Evolutionary conservation across 2,329 filamentous ascomycete species (phyloP), one percentile per base, ranked within the genome.

Genomic region (Colletotrichum sp.): DNA sequence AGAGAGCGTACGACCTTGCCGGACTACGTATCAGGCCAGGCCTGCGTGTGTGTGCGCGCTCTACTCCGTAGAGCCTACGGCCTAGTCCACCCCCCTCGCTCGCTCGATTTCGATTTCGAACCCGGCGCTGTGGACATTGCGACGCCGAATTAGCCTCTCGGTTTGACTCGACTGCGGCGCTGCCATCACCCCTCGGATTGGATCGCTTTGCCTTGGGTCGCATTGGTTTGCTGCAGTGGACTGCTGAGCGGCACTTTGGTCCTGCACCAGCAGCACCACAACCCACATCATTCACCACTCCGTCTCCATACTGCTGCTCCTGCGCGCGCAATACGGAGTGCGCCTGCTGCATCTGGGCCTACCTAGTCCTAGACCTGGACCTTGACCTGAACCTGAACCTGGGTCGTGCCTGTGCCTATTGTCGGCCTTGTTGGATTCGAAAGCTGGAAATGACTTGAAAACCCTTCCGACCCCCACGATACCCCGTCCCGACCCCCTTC

Each of bases 381-480:
- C 55, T 30, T 26, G 55, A 59, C 55, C 62, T 64, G 13, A 22
- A 64, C 34, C 62, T 39, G 34, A 36, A 64, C 32, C 62, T 44
- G 34, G 62, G 32, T n/a, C 59, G 24, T 32, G 59, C 62, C 36
- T 64, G 62, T 64, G 62, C 62, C 32, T 22, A 8, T 39, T 64
- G 34, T 24, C 12, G 44, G 44, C 32, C 62, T 34, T 64, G 34
- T 60, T 59, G 36, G 60, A 62, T 48, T 71, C 15, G 28, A n/a
- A 65, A 68, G 44, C 64, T 72, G 73, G 73, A 75, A 64, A 75
- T 75, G 73, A 75, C 63, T 75, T 75, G 73, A 75, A 73, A 75
- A 68, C 57, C 63, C 63, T 73, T 75, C 10, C n/a, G 30, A 63
- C 70, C 73, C 73, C 69, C 64, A 75, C 73, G 73, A 72, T 68